Base-by-base conservation (phyloP, 805 yeast species). In the Saccharomycopsis sp. region DNA sequence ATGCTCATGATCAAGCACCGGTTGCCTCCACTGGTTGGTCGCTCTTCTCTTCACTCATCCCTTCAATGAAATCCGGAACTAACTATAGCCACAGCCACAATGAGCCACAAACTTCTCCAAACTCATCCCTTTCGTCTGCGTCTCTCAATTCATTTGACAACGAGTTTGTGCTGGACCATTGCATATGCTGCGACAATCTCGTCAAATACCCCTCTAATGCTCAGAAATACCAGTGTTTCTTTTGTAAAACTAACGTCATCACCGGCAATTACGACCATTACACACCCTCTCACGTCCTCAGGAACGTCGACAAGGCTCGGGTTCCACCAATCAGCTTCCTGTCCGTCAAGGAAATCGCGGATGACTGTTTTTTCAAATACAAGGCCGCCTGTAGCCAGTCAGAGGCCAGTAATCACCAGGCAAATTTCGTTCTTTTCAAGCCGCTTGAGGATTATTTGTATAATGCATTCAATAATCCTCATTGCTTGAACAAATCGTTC, bases 401-500 rank as follows among this genome's bases (percentile, higher is more conserved):
- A 1, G 66, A 62, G 44, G 50, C 60, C 12, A 59, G 24, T n/a
- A 2, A 41, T 50, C 19, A 14, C n/a, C 38, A 24, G 34, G 25
- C 17, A 5, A n/a, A 44, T 17, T 44, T 56, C 56, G 69, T 64
- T 12, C 65, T 74, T 1, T 79, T 80, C 66, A 75, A 73, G 52
- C 83, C 86, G 0, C 70, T 87, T 22, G 83, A 81, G 49, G 69
- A 67, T 1, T 76, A 78, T 56, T 65, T 88, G 8, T 69, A 68
- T 25, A 64, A 65, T 0, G 71, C 80, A 0, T 87, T 87, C 64
- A 73, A 77, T n/a, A 74, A 78, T 3, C 72, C 73, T 19, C 65
- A 68, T 0, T 68, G 77, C 3, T 66, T 89, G 51, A 85, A 85
- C 65, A 65, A 68, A 14, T 84, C 93, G 0, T 89, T 88, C n/a